Base-by-base conservation (phyloP, 1,139 yeast genomes). In the Diutina mesorugosa region DNA sequence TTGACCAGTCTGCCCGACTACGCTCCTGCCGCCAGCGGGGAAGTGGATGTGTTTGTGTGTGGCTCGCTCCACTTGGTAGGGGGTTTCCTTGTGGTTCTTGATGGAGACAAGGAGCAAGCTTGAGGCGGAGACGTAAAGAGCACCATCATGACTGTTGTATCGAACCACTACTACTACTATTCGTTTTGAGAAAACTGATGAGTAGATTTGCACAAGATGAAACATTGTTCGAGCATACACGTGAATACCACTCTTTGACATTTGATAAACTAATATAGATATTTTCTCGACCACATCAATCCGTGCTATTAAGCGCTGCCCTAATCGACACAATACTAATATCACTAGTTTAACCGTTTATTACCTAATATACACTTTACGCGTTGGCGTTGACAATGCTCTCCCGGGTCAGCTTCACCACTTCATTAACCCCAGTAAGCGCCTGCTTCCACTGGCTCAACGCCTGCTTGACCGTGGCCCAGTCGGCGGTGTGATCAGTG, bases 21-120 rank as follows among this genome's bases (percentile, higher is more conserved):
- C 26, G 47, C 47, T n/a, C 47, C 47, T 18, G 47, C 47, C 9
- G 47, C 47, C 26, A n/a, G 12, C 16, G 56, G 52, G n/a, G 47
- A 18, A 59, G 72, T 84, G 26, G 91, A 90, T 61, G 95, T 90
- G 1, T 85, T 90, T 71, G 97, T 90, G 0, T 88, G 96, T 60
- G 99, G 99, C 1, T 91, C 98, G 29, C 74, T 95, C 60, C 97
- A 91, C 68, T 74, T 95, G 57, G 96, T 93, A 10, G 99, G 99
- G 21, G 99, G 99, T 0, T 80, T 93, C 59, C 73, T 93, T 55
- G 93, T 90, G 2, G 97, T 91, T 16, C 30, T 55, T 5, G 53
- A 55, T 28, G 56, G 55, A 4, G 32, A 41, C 6, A 28, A 38
- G 8, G 35, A 38, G 14, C 29, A 41, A 35, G 21, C 14, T 16